phyloP scores from a whole-genome alignment of 2,329 filamentous ascomycete genomes.

The Microcyclosporella mali region DNA sequence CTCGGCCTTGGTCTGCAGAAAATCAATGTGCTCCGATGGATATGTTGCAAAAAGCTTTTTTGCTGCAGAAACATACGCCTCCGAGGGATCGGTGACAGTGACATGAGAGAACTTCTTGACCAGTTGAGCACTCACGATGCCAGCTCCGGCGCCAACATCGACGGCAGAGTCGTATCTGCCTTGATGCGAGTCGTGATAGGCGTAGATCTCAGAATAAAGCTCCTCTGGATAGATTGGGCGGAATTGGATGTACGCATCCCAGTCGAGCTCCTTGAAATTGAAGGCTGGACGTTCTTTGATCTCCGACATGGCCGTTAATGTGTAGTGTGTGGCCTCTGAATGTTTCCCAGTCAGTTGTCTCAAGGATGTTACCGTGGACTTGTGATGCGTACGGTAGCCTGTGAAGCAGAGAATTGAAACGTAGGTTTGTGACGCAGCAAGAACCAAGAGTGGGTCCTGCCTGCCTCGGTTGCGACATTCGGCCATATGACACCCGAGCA shows the following conservation, averaged over 20 bases:
- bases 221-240: constrained; percentile 3
- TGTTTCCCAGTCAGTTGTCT: too few relatives aligned
- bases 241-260: constrained; percentile 4
- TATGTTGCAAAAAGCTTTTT: neutral
- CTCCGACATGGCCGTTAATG: too few relatives aligned
- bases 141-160: constrained; percentile 6
- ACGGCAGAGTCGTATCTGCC: constrained; percentile 2
- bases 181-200: constrained; percentile 1
- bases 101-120: constrained; percentile 5
- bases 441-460: too few relatives aligned
- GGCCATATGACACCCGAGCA: too few relatives aligned
- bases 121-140: constrained; percentile 5
- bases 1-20: constrained; percentile 6
- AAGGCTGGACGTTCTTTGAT: too few relatives aligned
- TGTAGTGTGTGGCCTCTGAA: too few relatives aligned
- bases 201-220: constrained; percentile 2
- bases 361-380: too few relatives aligned
- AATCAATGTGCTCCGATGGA: neutral
- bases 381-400: too few relatives aligned
- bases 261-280: constrained; percentile 4
- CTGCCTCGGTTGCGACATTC: too few relatives aligned
- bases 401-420: too few relatives aligned
- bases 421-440: too few relatives aligned
- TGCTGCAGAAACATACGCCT: constrained; percentile 3
- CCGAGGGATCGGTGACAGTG: constrained; percentile 5